Conservation (phyloP, 1,284 basidiomycete genomes). For the Fomitopsis schrenkii region DNA sequence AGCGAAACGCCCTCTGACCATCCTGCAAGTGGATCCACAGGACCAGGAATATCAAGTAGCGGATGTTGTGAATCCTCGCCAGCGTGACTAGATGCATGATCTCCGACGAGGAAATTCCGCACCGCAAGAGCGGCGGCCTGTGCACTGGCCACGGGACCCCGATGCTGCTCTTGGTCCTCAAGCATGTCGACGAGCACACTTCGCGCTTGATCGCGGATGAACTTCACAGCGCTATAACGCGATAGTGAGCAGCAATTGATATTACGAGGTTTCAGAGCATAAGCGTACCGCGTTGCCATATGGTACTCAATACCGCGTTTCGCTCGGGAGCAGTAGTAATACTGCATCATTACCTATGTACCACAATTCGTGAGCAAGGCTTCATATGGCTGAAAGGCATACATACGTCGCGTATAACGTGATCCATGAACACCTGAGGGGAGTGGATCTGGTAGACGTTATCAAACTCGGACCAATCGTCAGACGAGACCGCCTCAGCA, state of each 20-base stretch:
- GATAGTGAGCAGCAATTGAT: neutral
- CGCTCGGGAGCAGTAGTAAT: constrained; percentile 82
- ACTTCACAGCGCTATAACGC: constrained; percentile 69
- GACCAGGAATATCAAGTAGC: constrained; percentile 11
- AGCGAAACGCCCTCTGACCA: constrained; percentile 69
- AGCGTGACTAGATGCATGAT: constrained; percentile 38
- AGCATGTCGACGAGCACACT: constrained; percentile 33
- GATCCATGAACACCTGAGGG: constrained; percentile 81
- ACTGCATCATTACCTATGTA: constrained; percentile 77
- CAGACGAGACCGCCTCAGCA: constrained; percentile 56
- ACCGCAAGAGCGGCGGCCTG: constrained; percentile 61
- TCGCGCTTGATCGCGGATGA: constrained; percentile 77
- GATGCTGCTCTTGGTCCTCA: constrained; percentile 31
- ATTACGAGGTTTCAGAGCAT: neutral
- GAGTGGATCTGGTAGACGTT: constrained; percentile 92
- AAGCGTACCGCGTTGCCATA: constrained; percentile 73
- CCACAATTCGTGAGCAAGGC: neutral
- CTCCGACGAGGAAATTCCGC: constrained; percentile 56
- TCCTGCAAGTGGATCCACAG: constrained; percentile 59
- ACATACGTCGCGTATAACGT: constrained; percentile 48
- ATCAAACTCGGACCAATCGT: constrained; percentile 82
- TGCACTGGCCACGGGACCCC: constrained; percentile 37
- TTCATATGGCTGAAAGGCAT: neutral
- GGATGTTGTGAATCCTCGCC: constrained; percentile 33
- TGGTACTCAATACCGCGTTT: constrained; percentile 84